These are phyloP conservation scores for Castanea mollissima DNA, from an alignment of 306 rosid species.

Conservation along the genomic window DNA sequence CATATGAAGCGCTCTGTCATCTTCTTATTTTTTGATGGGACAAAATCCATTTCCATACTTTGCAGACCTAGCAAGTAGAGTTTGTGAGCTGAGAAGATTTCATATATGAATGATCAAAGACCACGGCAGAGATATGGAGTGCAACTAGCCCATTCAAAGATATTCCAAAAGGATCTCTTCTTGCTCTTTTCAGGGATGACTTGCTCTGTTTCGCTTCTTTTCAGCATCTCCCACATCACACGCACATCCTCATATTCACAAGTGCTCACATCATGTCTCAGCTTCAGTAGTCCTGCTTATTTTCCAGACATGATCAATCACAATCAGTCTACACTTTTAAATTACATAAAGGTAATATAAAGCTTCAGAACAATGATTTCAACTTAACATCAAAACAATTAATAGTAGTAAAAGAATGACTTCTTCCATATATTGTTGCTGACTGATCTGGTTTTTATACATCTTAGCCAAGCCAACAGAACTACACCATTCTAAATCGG, in stretches of 20 bases:
- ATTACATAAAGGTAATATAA: background rate
- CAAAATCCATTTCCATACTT: conserved; percentile 26
- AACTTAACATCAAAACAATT: background rate
- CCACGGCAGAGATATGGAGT: conserved; percentile 38
- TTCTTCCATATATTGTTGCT: background rate
- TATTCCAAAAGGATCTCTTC: conserved; percentile 33
- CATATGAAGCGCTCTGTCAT: conserved; percentile 20
- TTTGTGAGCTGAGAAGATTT: conserved; percentile 22
- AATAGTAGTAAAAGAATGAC: too few species aligned
- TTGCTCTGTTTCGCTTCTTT: conserved; percentile 44
- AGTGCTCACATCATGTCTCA: conserved; percentile 57
- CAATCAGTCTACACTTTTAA: background rate
- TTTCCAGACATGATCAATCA: conserved; percentile 7
- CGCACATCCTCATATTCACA: conserved; percentile 79
- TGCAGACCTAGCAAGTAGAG: conserved; percentile 17
- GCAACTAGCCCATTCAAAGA: conserved; percentile 60
- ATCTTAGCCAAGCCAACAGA: background rate
- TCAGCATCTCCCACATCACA: conserved; percentile 89
- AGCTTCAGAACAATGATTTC: background rate
- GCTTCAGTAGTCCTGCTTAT: conserved; percentile 52
- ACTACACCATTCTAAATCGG: background rate
- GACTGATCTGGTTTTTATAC: background rate
- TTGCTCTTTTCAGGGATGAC: conserved; percentile 28
- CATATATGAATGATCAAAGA: conserved; percentile 17
- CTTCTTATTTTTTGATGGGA: conserved; percentile 26